Percentiles rank a stretch among this genome's conserved stretches.
These are phyloP conservation scores for Elsinoe arachidis DNA, from an alignment of 2,329 filamentous ascomycete genomes.

Conservation along the genomic window DNA sequence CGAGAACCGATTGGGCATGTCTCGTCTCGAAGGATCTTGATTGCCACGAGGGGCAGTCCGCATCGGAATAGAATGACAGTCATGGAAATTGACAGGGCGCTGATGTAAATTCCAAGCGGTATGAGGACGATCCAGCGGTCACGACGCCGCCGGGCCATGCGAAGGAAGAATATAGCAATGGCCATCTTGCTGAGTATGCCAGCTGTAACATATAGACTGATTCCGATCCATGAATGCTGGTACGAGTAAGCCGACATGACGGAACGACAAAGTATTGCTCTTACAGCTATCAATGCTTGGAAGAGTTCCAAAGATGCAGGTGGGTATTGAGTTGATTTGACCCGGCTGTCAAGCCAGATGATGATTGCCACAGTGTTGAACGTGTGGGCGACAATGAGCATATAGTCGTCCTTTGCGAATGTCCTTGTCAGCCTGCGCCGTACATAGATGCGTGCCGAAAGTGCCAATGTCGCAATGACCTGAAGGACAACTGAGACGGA, in stretches of 20 bases:
- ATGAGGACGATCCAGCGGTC: neutral
- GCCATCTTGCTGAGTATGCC: neutral
- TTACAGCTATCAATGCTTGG: neutral
- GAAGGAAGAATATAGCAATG: conserved; percentile 7
- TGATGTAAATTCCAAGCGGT: neutral
- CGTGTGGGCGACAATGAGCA: neutral
- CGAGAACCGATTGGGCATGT: neutral
- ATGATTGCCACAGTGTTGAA: neutral
- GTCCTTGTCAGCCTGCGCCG: conserved; percentile 3
- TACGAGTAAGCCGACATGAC: neutral
- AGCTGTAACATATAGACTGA: neutral
- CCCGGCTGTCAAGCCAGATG: neutral
- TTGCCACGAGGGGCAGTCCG: neutral
- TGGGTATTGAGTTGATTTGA: neutral
- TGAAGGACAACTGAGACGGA: neutral
- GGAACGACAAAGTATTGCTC: neutral
- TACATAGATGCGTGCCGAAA: neutral
- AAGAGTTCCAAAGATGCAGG: conserved; percentile 1
- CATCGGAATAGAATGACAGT: conserved; percentile 5
- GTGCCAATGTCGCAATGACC: neutral
- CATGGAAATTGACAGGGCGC: neutral
- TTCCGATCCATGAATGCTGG: neutral
- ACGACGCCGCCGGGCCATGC: neutral
- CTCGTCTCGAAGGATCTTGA: neutral
- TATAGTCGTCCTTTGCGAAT: conserved; percentile 1